phyloP scores from a whole-genome alignment of 768 basidiomycete genomes.

The Fomitopsis serialis region DNA sequence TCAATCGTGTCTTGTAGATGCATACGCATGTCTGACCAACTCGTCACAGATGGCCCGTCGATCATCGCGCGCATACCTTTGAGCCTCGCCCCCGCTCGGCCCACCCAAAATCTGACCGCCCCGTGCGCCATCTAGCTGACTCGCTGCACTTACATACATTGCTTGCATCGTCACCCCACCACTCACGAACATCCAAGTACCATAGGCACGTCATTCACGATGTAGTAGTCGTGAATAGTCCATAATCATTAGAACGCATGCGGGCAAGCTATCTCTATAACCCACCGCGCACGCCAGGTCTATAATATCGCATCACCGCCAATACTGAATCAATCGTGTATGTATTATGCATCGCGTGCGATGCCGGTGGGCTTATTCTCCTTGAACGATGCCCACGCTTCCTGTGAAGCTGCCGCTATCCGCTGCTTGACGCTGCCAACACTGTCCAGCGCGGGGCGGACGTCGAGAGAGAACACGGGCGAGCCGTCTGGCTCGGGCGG shows the following conservation, averaged over 20 bases:
- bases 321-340: not conserved
- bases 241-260: constrained; percentile 1
- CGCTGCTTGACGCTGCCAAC: constrained; percentile 66
- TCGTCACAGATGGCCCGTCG: constrained; percentile 43
- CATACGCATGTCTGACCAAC: too few species aligned
- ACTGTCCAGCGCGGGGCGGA: constrained; percentile 90
- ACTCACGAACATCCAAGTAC: constrained; percentile 7
- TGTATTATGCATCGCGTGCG: not conserved
- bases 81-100: constrained; percentile 7
- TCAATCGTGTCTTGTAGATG: not conserved
- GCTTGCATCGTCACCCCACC: constrained; percentile 2
- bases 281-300: not conserved
- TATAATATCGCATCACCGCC: too few species aligned
- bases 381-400: constrained; percentile 49
- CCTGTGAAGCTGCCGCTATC: constrained; percentile 62
- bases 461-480: constrained; percentile 93
- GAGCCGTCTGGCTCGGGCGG: constrained; percentile 86
- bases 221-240: constrained; percentile 7
- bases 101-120: not conserved
- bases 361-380: constrained; percentile 9
- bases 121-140: not conserved
- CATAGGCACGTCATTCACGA: constrained; percentile 5
- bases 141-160: not conserved
- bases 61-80: constrained; percentile 46
- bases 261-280: not conserved